Conservation (phyloP, 768 basidiomycete genomes). For the Lentinula lateritia region DNA sequence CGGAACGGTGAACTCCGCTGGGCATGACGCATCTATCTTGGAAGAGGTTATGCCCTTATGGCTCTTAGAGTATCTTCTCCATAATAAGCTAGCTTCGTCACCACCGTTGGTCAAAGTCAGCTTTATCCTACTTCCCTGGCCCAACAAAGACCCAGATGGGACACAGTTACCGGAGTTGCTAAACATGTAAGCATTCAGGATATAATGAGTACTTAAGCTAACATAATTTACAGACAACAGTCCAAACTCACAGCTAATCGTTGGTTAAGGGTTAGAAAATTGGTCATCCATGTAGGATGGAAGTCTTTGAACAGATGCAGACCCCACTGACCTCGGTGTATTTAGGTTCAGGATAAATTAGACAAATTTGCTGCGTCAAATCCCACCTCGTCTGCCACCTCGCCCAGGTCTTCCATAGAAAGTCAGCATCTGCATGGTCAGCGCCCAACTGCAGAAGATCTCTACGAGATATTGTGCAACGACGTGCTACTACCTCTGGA, state of each 20-base stretch:
- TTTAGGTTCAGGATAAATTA: conserved; percentile 79
- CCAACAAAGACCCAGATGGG: conserved; percentile 45
- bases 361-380: conserved; percentile 41
- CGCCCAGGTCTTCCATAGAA: conserved; percentile 34
- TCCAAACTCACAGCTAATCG: conserved; percentile 87
- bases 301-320: not conserved
- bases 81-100: conserved; percentile 49
- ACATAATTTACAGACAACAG: conserved; percentile 45
- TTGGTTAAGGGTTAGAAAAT: conserved; percentile 80
- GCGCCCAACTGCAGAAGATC: conserved; percentile 49
- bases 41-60: conserved; percentile 83
- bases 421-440: conserved; percentile 19
- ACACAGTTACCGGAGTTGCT: conserved; percentile 75
- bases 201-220: too few species aligned
- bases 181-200: conserved; percentile 60
- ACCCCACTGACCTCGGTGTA: conserved; percentile 2
- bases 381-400: conserved; percentile 19
- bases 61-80: conserved; percentile 82
- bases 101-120: conserved; percentile 70
- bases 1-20: conserved; percentile 56
- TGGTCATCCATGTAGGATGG: conserved; percentile 70
- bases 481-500: conserved; percentile 75
- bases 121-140: conserved; percentile 83
- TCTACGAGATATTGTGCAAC: conserved; percentile 86
- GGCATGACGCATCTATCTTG: conserved; percentile 37